A percentile compares a stretch with the other conserved stretches of the same genome.
phyloP scores from a whole-genome alignment of 2,329 filamentous ascomycete genomes.

The Cladophialophora psammophila region DNA sequence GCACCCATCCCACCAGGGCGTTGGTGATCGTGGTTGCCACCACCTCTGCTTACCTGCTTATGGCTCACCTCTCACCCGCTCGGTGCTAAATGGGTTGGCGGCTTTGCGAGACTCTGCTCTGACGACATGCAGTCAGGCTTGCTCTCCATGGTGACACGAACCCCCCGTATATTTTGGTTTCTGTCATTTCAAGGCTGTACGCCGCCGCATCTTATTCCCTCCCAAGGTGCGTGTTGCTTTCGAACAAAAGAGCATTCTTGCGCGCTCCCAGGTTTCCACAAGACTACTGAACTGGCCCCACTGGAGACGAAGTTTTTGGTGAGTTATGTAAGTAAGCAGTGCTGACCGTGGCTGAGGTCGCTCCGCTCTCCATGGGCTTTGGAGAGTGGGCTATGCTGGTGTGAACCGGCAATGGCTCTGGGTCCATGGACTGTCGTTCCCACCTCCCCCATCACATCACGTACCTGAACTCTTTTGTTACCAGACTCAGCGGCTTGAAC shows the following conservation, averaged over 20 bases:
- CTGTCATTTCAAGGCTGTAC: slow-evolving; percentile 22
- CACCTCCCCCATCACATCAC: slow-evolving; percentile 16
- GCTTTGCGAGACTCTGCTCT: slow-evolving; percentile 1
- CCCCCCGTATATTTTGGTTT: background rate
- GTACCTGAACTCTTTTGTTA: slow-evolving; percentile 15
- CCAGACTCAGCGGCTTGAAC: slow-evolving; percentile 1
- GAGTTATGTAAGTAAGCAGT: slow-evolving; percentile 36
- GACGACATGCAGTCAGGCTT: slow-evolving; percentile 12
- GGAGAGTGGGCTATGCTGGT: slow-evolving; percentile 26
- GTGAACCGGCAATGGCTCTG: slow-evolving; percentile 26
- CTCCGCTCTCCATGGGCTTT: slow-evolving; percentile 27
- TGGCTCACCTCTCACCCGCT: slow-evolving; percentile 16
- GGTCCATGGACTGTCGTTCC: slow-evolving; percentile 13
- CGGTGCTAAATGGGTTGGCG: background rate
- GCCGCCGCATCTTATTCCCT: background rate
- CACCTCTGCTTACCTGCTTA: slow-evolving; percentile 26
- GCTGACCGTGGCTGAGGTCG: slow-evolving; percentile 36
- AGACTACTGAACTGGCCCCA: slow-evolving; percentile 28
- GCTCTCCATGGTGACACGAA: slow-evolving; percentile 6
- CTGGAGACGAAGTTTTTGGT: slow-evolving; percentile 18
- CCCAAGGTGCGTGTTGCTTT: background rate
- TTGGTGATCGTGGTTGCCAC: slow-evolving; percentile 9
- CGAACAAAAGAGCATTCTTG: slow-evolving; percentile 13
- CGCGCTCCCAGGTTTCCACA: slow-evolving; percentile 19
- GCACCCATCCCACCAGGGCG: slow-evolving; percentile 16